Conservation (phyloP, 148 eudicot species). For the Persicaria maculosa region DNA sequence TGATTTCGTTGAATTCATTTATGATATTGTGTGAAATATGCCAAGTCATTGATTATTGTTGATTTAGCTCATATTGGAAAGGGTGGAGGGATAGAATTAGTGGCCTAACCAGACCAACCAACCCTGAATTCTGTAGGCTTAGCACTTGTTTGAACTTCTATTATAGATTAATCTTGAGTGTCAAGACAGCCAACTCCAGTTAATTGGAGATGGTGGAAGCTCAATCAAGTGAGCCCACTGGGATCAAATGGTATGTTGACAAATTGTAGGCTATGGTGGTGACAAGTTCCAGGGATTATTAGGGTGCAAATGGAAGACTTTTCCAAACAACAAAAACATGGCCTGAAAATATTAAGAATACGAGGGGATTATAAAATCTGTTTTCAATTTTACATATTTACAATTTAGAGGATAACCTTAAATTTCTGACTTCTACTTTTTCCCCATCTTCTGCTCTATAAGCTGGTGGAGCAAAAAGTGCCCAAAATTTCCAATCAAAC, state of each 20-base stretch:
- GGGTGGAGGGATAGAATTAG: background rate
- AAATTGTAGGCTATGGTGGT: background rate
- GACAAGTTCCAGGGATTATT: background rate
- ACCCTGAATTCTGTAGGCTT: background rate
- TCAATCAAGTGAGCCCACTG: background rate
- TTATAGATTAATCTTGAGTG: too few relatives aligned
- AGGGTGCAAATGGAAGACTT: background rate
- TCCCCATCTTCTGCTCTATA: background rate
- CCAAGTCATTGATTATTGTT: background rate
- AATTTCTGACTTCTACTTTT: background rate
- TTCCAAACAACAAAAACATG: background rate
- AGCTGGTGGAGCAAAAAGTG: background rate
- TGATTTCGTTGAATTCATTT: background rate
- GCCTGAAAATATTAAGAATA: background rate
- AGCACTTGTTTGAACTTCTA: background rate
- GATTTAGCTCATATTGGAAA: background rate
- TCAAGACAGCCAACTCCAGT: too few relatives aligned
- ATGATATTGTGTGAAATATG: background rate
- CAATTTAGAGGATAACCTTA: background rate
- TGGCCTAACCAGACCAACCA: background rate
- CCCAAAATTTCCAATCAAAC: background rate
- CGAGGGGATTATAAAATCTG: background rate
- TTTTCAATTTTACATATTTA: background rate
- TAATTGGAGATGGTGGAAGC: background rate
- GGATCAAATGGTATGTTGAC: background rate